Conservation (phyloP, 23 red algal genomes). For the Gracilaria caudata region DNA sequence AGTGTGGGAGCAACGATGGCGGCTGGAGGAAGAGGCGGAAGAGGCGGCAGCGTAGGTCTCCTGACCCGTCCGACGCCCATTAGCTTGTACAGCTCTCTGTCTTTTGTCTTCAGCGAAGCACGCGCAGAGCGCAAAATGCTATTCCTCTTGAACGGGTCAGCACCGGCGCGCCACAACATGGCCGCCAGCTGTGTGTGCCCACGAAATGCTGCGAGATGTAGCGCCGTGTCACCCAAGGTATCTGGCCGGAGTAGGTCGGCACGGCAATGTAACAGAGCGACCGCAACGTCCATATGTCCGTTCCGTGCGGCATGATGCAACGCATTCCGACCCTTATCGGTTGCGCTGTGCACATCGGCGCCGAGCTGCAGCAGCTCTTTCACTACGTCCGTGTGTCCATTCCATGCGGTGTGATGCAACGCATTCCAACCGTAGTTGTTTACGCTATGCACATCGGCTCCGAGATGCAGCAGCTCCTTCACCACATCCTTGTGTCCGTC, state of each 20-base stretch:
- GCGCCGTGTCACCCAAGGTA: background rate
- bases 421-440: background rate
- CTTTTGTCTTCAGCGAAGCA: background rate
- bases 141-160: background rate
- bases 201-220: background rate
- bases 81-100: background rate
- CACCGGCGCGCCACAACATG: background rate
- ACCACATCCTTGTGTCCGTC: background rate
- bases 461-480: background rate
- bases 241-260: background rate
- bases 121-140: background rate
- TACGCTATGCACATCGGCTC: background rate
- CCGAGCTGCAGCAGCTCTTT: slow-evolving; percentile 12
- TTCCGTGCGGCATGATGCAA: background rate
- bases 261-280: background rate
- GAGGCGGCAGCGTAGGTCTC: background rate
- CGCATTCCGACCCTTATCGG: background rate
- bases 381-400: background rate
- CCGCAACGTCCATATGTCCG: background rate
- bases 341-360: background rate
- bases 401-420: background rate
- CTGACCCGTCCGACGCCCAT: background rate
- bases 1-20: background rate
- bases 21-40: background rate
- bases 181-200: background rate